phyloP scores from a whole-genome alignment of 176 grass and related monocot species.

The Avena insularis region DNA sequence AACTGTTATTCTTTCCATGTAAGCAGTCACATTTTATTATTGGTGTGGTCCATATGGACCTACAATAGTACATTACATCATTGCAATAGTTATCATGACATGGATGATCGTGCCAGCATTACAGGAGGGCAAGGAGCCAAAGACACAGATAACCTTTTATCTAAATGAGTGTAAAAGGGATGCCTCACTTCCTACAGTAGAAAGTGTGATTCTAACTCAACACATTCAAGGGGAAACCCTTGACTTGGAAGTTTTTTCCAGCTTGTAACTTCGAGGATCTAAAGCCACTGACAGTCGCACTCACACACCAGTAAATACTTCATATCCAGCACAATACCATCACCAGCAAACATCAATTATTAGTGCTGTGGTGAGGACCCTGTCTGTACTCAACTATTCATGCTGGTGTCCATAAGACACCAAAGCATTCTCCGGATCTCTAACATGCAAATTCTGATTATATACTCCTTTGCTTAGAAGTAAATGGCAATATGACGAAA shows the following conservation, averaged over 20 bases:
- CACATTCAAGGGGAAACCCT: conserved; percentile 28
- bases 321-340: not conserved
- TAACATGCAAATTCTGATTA: not conserved
- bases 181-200: conserved; percentile 1
- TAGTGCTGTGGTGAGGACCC: conserved; percentile 1
- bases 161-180: conserved; percentile 2
- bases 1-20: conserved; percentile 2
- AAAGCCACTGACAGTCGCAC: conserved; percentile 6
- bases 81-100: conserved; percentile 36
- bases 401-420: not conserved
- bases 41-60: not conserved
- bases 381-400: conserved; percentile 26
- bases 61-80: conserved; percentile 31
- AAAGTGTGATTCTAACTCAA: conserved; percentile 33
- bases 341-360: conserved; percentile 15
- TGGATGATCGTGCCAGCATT: not conserved
- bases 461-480: not conserved
- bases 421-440: not conserved
- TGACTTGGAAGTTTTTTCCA: not conserved
- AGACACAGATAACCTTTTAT: conserved; percentile 11
- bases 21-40: conserved; percentile 37
- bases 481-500: conserved; percentile 1
- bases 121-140: not conserved
- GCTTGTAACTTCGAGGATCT: not conserved
- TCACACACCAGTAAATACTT: conserved; percentile 22